A percentile compares a stretch with the other conserved stretches of the same genome.
phyloP scores from a whole-genome alignment of 2,329 filamentous ascomycete genomes.

The Colletotrichum sp. region DNA sequence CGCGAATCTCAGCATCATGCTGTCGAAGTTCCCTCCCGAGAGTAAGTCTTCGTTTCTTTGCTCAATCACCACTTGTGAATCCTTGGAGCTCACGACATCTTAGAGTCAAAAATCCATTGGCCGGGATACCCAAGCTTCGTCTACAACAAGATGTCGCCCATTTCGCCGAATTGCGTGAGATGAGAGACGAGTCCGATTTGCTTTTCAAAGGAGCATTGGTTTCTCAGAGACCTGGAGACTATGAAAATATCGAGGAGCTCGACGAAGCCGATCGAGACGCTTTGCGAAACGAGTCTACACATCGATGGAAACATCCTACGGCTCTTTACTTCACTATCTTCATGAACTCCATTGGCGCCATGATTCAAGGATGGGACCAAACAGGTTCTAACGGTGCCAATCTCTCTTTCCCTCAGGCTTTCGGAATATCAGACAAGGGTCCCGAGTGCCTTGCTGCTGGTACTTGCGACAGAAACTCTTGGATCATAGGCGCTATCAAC shows the following conservation, averaged over 20 bases:
- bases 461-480: conserved; percentile 50
- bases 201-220: conserved; percentile 51
- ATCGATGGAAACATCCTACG: conserved; percentile 54
- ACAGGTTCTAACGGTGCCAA: conserved; percentile 54
- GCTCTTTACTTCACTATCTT: conserved; percentile 53
- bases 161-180: conserved; percentile 52
- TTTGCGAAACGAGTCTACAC: conserved; percentile 47
- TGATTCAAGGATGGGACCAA: conserved; percentile 57
- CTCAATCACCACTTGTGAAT: background rate
- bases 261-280: conserved; percentile 43
- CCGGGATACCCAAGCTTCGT: conserved; percentile 54
- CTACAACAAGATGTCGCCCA: conserved; percentile 57
- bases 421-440: conserved; percentile 50
- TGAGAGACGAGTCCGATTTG: conserved; percentile 45
- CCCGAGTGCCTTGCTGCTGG: conserved; percentile 32
- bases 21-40: background rate
- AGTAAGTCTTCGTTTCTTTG: background rate
- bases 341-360: conserved; percentile 57
- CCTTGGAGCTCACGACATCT: background rate
- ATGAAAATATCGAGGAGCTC: conserved; percentile 50
- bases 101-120: background rate
- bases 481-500: conserved; percentile 67
- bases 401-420: conserved; percentile 47
- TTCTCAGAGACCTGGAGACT: conserved; percentile 53
- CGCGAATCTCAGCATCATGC: background rate